Percentiles rank a stretch among this genome's conserved stretches.
These are phyloP conservation scores for Tulasnella sp. DNA, from an alignment of 768 basidiomycete genomes.

Conservation along the genomic window DNA sequence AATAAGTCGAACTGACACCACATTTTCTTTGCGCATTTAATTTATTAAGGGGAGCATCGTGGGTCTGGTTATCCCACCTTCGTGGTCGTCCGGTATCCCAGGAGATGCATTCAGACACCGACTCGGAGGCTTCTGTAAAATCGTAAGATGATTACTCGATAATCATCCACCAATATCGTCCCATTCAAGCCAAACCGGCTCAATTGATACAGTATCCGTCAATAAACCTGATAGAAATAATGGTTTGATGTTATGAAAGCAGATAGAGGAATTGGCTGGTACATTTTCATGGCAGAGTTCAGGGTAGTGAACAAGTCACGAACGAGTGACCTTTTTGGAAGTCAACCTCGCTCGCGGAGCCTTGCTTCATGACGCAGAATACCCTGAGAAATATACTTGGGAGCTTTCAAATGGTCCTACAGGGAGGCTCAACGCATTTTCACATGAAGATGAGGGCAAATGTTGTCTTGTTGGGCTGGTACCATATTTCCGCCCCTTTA, in stretches of 20 bases:
- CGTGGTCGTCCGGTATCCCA: not conserved
- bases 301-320: not conserved
- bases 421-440: not conserved
- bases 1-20: not conserved
- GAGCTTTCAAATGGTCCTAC: not conserved
- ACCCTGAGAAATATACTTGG: not conserved
- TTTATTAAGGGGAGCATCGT: slow-evolving; percentile 4
- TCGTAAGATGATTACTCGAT: not conserved
- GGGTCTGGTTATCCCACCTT: slow-evolving; percentile 14
- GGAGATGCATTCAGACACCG: not conserved
- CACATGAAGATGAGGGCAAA: not conserved
- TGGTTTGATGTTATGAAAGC: not conserved
- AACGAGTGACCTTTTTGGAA: too few relatives aligned
- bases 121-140: not conserved
- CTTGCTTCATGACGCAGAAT: not conserved
- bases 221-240: too few relatives aligned
- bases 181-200: not conserved
- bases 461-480: not conserved
- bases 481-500: not conserved
- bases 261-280: not conserved
- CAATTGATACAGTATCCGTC: not conserved
- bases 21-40: not conserved
- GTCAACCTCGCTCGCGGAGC: not conserved
- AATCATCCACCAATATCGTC: not conserved
- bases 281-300: not conserved